phyloP scores from a whole-genome alignment of 331 rosid genomes.

The Malus hybrid region DNA sequence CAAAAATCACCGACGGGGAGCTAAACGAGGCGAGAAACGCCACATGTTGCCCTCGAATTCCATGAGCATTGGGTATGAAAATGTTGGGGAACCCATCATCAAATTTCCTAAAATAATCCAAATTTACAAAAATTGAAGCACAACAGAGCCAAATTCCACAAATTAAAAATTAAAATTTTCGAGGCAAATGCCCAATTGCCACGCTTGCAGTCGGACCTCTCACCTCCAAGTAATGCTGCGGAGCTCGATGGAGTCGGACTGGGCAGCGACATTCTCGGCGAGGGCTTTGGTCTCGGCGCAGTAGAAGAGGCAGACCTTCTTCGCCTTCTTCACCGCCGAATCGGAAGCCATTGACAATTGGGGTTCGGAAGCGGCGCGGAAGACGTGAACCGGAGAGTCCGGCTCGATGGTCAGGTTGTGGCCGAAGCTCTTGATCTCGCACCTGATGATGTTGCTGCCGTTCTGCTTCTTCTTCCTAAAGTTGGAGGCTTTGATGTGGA shows the following conservation, averaged over 20 bases:
- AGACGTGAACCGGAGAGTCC: conserved; percentile 20
- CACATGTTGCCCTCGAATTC: conserved; percentile 87
- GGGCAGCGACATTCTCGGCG: conserved; percentile 65
- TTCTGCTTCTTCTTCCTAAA: conserved; percentile 7
- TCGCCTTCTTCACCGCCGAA: conserved; percentile 32
- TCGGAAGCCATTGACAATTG: conserved; percentile 46
- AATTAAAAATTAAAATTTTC: background rate
- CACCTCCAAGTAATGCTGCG: conserved; percentile 75
- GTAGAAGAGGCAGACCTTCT: conserved; percentile 72
- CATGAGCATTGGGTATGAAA: conserved; percentile 93
- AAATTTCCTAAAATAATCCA: conserved; percentile 55
- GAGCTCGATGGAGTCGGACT: conserved; percentile 70
- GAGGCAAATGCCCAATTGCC: background rate
- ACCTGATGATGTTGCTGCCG: conserved; percentile 13
- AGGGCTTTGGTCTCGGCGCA: conserved; percentile 76
- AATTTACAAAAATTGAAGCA: conserved; percentile 33
- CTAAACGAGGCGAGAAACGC: conserved; percentile 95
- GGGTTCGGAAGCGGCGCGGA: conserved; percentile 29
- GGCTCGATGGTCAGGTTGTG: conserved; percentile 38
- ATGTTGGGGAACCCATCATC: conserved; percentile 96
- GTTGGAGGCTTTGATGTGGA: conserved; percentile 9
- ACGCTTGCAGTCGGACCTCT: background rate
- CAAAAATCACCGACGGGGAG: conserved; percentile 88
- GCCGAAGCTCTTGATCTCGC: conserved; percentile 65
- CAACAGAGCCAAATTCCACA: background rate